These are phyloP conservation scores for Apiospora koreana DNA, from an alignment of 2,329 filamentous ascomycete genomes.

Conservation along the genomic window DNA sequence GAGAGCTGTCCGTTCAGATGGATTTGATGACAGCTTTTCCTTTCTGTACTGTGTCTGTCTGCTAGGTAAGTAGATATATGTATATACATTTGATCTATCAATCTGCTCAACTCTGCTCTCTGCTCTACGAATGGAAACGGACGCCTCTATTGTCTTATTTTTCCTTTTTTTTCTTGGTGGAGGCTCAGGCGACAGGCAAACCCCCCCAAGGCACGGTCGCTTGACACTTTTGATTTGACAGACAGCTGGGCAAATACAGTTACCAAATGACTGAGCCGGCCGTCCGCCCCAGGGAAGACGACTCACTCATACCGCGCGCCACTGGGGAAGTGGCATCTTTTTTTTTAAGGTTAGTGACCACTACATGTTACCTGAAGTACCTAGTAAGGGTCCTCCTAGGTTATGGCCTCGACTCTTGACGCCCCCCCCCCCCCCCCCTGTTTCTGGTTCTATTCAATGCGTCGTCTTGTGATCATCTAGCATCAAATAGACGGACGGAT, in stretches of 20 bases:
- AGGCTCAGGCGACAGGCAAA: not conserved
- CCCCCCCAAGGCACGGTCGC: not conserved
- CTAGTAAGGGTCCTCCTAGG: not conserved
- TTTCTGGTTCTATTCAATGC: not conserved
- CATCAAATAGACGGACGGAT: not conserved
- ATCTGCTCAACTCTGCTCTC: no score
- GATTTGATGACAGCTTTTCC: not conserved
- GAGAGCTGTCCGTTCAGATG: not conserved
- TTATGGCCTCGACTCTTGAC: not conserved
- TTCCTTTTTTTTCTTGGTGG: not conserved
- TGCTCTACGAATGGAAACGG: no score
- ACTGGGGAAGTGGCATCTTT: conserved; percentile 5
- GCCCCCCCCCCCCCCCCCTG: not conserved
- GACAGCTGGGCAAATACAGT: not conserved
- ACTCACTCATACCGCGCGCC: not conserved
- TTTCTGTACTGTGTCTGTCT: not conserved
- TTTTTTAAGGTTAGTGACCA: conserved; percentile 4
- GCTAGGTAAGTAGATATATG: not conserved
- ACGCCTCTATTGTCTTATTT: no score
- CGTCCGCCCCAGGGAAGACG: not conserved
- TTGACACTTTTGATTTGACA: not conserved
- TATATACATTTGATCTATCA: no score
- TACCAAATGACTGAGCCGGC: not conserved
- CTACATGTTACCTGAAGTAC: not conserved
- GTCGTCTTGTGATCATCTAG: not conserved